A percentile compares a stretch with the other conserved stretches of the same genome.
phyloP scores from a whole-genome alignment of 805 yeast species.

The Ogataea zsoltii region DNA sequence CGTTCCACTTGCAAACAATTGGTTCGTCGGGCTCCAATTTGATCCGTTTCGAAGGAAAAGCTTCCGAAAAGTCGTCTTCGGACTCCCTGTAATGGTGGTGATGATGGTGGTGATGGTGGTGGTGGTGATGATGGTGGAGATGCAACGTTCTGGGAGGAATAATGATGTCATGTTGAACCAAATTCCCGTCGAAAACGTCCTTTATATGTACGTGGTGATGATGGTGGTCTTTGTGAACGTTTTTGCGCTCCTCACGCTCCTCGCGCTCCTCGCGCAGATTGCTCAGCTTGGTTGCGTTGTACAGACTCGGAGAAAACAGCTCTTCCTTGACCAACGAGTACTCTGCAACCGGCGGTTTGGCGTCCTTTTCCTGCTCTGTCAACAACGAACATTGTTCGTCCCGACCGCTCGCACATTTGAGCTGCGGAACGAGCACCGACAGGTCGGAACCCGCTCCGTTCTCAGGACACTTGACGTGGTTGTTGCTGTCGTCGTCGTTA shows the following conservation, averaged over 20 bases:
- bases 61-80: not conserved
- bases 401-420: not conserved
- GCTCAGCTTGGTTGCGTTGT: constrained; percentile 6
- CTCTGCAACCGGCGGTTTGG: constrained; percentile 1
- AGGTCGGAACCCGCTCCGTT: not conserved
- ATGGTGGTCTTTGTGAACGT: constrained; percentile 13
- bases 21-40: constrained; percentile 39
- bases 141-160: constrained; percentile 22
- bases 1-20: constrained; percentile 64
- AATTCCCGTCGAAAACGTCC: constrained; percentile 27
- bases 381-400: not conserved
- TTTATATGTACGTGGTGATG: constrained; percentile 35
- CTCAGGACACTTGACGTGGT: not conserved
- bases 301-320: constrained; percentile 1
- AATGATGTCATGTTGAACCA: constrained; percentile 31
- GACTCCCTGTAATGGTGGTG: not conserved
- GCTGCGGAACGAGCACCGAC: not conserved
- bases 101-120: constrained; percentile 15
- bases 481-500: not conserved
- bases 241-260: constrained; percentile 1
- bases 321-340: constrained; percentile 4
- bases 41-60: constrained; percentile 1
- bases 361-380: not conserved
- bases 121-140: constrained; percentile 11
- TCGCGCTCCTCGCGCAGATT: constrained; percentile 5